phyloP scores from a whole-genome alignment of 2,329 filamentous ascomycete genomes.

The Canariomyces notabilis region DNA sequence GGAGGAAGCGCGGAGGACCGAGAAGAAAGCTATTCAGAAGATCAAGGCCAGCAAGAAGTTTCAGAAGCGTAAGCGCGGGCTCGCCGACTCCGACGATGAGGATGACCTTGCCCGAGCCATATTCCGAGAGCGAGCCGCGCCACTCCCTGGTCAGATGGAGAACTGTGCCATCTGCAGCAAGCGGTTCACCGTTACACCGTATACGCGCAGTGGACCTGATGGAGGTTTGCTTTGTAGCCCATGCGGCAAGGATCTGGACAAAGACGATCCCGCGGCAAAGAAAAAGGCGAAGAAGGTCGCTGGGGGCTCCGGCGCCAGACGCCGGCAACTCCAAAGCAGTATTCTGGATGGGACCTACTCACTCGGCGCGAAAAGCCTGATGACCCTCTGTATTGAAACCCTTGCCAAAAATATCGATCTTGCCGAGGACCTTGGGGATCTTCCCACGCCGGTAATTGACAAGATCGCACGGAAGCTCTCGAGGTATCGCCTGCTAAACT shows the following conservation, averaged over 20 bases:
- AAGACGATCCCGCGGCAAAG: constrained; percentile 55
- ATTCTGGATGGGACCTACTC: constrained; percentile 70
- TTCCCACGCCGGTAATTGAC: constrained; percentile 52
- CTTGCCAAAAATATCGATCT: constrained; percentile 58
- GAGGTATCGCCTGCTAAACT: constrained; percentile 52
- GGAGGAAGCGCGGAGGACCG: constrained; percentile 48
- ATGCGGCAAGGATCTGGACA: constrained; percentile 70
- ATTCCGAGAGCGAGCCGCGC: constrained; percentile 44
- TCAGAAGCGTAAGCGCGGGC: constrained; percentile 46
- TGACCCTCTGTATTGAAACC: constrained; percentile 59
- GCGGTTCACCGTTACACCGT: constrained; percentile 87
- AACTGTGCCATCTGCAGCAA: constrained; percentile 83
- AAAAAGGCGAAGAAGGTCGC: constrained; percentile 53
- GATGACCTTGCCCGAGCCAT: constrained; percentile 48
- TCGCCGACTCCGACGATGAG: constrained; percentile 39
- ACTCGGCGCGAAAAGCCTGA: constrained; percentile 63
- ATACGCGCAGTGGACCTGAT: constrained; percentile 75
- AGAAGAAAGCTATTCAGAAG: constrained; percentile 53
- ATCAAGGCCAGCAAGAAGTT: constrained; percentile 57
- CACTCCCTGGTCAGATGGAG: constrained; percentile 77
- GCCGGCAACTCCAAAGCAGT: constrained; percentile 76
- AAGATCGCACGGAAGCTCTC: constrained; percentile 56
- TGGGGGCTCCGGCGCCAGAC: constrained; percentile 50
- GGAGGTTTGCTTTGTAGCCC: constrained; percentile 80
- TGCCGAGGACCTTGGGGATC: constrained; percentile 57